A percentile compares a stretch with the other conserved stretches of the same genome.
Evolutionary conservation across 441 rosid species (phyloP).

Genomic region (Aleurites moluccanus): DNA sequence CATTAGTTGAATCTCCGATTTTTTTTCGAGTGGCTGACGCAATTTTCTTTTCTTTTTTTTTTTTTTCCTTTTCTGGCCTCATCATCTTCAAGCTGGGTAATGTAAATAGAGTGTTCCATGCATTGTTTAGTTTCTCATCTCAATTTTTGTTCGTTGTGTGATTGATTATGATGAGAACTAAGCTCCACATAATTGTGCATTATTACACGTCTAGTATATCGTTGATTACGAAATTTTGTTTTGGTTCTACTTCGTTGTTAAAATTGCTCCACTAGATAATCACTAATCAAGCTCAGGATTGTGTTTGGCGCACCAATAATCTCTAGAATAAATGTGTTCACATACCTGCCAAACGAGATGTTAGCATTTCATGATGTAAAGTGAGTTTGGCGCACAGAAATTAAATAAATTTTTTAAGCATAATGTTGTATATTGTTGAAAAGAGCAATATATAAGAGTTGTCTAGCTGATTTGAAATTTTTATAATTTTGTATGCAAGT

Average conservation of each 20-base stretch:
- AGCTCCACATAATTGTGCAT: constrained; percentile 24
- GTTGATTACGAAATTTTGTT: constrained; percentile 15
- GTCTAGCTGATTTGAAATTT: no score
- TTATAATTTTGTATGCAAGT: no score
- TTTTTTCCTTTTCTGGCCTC: not conserved
- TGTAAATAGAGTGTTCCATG: constrained; percentile 24
- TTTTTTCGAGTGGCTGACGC: constrained; percentile 1
- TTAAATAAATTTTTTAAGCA: no score
- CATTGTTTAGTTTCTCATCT: constrained; percentile 28
- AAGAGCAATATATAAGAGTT: no score
- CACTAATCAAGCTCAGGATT: not conserved
- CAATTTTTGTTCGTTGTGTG: constrained; percentile 21
- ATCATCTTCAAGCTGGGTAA: not conserved
- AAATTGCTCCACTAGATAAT: not conserved
- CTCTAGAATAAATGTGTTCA: not conserved
- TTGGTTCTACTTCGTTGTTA: constrained; percentile 8
- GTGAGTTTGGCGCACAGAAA: no score
- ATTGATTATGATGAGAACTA: constrained; percentile 24
- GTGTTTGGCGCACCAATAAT: not conserved
- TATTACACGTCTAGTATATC: constrained; percentile 24
- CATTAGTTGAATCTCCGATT: constrained; percentile 8
- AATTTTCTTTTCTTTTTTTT: no score
- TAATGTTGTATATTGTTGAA: no score
- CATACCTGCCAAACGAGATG: no score
- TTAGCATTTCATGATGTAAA: not conserved